Evolutionary conservation across 176 grass and related monocot species (phyloP).

Genomic region (Aegilops sharonensis): DNA sequence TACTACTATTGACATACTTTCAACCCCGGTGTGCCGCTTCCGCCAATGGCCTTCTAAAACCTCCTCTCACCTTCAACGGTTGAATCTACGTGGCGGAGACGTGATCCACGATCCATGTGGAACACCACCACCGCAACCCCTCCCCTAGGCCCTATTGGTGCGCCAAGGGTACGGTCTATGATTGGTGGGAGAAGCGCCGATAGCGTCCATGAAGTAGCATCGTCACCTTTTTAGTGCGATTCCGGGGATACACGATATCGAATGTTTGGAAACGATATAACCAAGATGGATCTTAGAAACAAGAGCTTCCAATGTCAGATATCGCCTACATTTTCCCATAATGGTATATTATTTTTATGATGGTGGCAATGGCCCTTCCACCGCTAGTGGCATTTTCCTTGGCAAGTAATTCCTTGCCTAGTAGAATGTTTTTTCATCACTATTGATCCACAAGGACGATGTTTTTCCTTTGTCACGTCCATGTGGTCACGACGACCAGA

Average conservation of each 20-base stretch:
- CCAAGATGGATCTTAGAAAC: neutral
- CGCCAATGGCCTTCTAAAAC: neutral
- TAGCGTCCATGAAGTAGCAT: neutral
- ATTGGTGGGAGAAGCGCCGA: neutral
- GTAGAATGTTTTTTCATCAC: no score
- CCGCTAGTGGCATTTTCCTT: neutral
- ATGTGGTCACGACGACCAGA: no score
- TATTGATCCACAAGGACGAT: no score
- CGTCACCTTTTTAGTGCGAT: neutral
- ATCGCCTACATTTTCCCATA: no score
- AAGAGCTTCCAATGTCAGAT: neutral
- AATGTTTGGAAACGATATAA: neutral
- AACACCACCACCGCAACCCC: no score
- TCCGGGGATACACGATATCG: neutral
- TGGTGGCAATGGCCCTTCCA: neutral
- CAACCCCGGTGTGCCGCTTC: neutral
- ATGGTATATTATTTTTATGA: neutral
- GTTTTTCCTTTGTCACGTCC: no score
- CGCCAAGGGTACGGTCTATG: neutral
- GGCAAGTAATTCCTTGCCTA: no score
- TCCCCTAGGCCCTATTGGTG: neutral
- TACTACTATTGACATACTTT: no score
- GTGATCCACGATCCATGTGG: neutral
- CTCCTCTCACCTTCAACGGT: neutral
- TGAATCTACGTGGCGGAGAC: neutral